Conservation (phyloP, 768 basidiomycete genomes). For the Naganishia onofrii region DNA sequence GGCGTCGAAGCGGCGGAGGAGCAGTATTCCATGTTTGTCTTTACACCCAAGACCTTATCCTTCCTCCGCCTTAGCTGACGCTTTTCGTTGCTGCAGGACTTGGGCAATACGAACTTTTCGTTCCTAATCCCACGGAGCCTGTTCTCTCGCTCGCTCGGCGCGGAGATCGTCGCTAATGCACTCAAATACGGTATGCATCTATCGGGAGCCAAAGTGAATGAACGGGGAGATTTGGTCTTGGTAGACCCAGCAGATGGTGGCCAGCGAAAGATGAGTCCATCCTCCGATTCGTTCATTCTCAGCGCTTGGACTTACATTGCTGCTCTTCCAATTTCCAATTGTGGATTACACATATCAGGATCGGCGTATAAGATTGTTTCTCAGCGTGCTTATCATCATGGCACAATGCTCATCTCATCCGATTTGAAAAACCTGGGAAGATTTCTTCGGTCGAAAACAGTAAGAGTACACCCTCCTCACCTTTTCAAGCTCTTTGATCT, state of each 20-base stretch:
- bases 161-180: slow-evolving; percentile 72
- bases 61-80: not conserved
- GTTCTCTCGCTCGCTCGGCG: slow-evolving; percentile 76
- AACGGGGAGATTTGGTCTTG: slow-evolving; percentile 86
- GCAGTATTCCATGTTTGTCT: slow-evolving; percentile 87
- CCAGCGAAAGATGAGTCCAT: slow-evolving; percentile 75
- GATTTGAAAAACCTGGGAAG: slow-evolving; percentile 68
- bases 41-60: not conserved
- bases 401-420: slow-evolving; percentile 94
- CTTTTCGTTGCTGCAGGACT: slow-evolving; percentile 61
- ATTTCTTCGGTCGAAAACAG: slow-evolving; percentile 56
- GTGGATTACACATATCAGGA: slow-evolving; percentile 72
- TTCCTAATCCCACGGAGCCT: slow-evolving; percentile 77
- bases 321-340: not conserved
- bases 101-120: slow-evolving; percentile 96
- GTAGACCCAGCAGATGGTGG: slow-evolving; percentile 50
- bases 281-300: not conserved
- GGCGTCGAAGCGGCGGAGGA: slow-evolving; percentile 87
- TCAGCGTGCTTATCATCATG: slow-evolving; percentile 91
- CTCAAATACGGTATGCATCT: slow-evolving; percentile 71
- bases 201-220: slow-evolving; percentile 70
- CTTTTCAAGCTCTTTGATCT: not conserved
- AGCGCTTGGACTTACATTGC: not conserved
- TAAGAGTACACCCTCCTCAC: slow-evolving; percentile 30
- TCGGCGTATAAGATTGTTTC: slow-evolving; percentile 95